Conservation (phyloP, 2,329 filamentous ascomycete species). For the Aspergillus floridensis region DNA sequence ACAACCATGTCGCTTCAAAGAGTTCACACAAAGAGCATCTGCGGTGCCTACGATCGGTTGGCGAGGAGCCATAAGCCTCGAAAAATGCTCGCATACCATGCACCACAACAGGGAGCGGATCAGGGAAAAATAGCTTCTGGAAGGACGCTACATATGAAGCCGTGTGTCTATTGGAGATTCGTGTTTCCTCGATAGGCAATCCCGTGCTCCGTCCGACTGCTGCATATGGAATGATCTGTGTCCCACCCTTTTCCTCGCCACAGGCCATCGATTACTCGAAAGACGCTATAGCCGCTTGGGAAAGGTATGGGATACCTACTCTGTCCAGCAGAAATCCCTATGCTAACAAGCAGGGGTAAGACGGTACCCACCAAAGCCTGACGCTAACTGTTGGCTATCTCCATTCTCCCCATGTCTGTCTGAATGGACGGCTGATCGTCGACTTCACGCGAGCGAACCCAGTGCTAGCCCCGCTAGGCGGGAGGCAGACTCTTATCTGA, state of each 20-base stretch:
- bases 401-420: neutral
- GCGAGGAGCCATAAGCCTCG: neutral
- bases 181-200: neutral
- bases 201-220: neutral
- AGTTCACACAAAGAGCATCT: neutral
- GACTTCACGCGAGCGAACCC: neutral
- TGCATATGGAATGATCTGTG: neutral
- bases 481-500: neutral
- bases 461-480: neutral
- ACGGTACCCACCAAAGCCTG: neutral
- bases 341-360: neutral
- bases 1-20: neutral
- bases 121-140: too few relatives aligned
- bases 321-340: neutral
- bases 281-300: neutral
- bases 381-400: neutral
- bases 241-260: neutral
- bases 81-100: neutral
- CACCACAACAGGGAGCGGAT: neutral
- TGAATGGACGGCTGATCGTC: neutral
- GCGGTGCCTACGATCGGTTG: neutral
- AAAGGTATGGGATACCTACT: neutral
- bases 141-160: neutral
- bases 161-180: neutral
- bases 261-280: neutral